Evolutionary conservation across 225 moss, liverwort and hornwort genomes (phyloP).

Genomic region (Polytrichum commune): DNA sequence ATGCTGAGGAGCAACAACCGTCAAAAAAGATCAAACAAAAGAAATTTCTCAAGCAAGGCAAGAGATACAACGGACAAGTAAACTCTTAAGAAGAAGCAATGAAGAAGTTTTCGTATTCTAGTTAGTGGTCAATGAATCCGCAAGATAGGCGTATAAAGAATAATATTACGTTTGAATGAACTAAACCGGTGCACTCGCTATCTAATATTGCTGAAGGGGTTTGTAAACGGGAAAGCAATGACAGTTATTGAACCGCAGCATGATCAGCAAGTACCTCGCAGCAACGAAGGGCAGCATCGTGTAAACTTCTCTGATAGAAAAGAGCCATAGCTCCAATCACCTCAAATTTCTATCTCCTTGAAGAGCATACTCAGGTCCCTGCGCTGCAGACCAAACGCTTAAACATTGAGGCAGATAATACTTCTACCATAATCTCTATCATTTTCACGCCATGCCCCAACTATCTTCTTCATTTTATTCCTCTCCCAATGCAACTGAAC

Average conservation of each 20-base stretch:
- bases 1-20: no score
- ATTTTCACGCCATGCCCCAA: no score
- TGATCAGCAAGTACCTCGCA: slow-evolving; percentile 28
- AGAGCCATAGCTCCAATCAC: slow-evolving; percentile 5
- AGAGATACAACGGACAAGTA: background rate
- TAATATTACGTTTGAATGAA: no score
- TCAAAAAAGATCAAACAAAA: no score
- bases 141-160: background rate
- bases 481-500: no score
- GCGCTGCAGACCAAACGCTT: no score
- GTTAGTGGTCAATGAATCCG: background rate
- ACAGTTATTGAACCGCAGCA: background rate
- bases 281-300: slow-evolving; percentile 37
- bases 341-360: background rate
- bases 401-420: no score
- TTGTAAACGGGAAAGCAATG: background rate
- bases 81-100: background rate
- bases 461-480: no score
- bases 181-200: no score
- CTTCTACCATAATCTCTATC: no score
- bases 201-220: no score
- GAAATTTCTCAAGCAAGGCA: no score
- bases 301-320: slow-evolving; percentile 14
- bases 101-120: background rate
- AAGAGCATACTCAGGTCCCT: background rate